Evolutionary conservation across 768 basidiomycete genomes (phyloP), one percentile per base, ranked within the genome.

Genomic region (Podaxis sp.): DNA sequence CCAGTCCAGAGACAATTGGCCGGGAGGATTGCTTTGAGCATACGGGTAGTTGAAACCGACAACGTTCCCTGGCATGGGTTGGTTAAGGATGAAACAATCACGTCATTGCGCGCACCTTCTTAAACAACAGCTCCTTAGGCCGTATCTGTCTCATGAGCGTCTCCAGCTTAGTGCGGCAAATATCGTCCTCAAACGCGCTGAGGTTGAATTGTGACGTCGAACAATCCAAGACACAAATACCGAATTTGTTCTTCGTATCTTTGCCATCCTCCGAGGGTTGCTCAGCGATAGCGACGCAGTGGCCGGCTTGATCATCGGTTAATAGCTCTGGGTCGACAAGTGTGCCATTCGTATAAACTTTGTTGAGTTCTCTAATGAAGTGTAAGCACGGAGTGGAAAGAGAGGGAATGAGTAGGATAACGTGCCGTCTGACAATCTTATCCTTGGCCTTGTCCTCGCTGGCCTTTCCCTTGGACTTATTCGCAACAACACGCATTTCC

Each of bases 271-370:
- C 77, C 19, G 78, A 72, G 8, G 76, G 79, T 17, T 81, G 78
- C 69, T 93, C 92, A 6, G 88, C 89, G 71, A 99, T 87, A 8
- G 93, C 89, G 27, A 98, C 85, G 71, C 96, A 98, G 70, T 99
- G 97, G 3, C 93, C 94, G 0, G 94, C 93, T 74, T 98, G 91
- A 64, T 98, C 97, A 63, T 97, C 93, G 0, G 84, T 89, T 36
- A 98, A 80, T 60, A 96, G 87, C 51, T 90, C 87, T 11, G 88
- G 87, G 67, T 99, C 97, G 52, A 98, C 90, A 25, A 98, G 87
- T 0, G 97, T 99, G 2, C 97, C 97, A 56, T 93, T 93, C 0
- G 97, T 99, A 71, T 96, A 92, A 49, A 99, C 94, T 78, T 96
- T 96, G 74, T 92, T 92, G 55, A 99, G 81, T 69, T 96, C 97